Evolutionary conservation across 2,329 filamentous ascomycete genomes (phyloP).

Genomic region (Didymella segeticola): DNA sequence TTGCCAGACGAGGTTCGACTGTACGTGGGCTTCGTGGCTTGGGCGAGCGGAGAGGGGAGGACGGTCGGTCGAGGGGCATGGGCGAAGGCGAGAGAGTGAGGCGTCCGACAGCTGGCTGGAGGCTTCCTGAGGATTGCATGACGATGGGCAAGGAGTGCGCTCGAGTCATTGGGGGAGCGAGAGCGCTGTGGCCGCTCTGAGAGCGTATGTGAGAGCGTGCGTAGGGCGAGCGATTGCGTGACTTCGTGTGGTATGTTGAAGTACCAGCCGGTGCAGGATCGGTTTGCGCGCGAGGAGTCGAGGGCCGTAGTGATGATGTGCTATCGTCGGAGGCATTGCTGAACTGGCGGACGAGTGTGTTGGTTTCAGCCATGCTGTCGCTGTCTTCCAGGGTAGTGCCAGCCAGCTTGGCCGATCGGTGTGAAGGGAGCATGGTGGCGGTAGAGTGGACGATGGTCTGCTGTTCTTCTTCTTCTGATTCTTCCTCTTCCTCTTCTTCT

Average conservation of each 20-base stretch:
- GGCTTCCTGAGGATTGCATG: conserved; percentile 41
- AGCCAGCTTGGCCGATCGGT: conserved; percentile 1
- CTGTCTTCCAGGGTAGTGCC: conserved; percentile 8
- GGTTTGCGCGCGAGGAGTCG: conserved; percentile 48
- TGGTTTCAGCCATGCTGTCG: conserved; percentile 33
- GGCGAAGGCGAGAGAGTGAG: conserved; percentile 46
- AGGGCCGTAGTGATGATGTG: conserved; percentile 34
- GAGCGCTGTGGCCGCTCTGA: conserved; percentile 50
- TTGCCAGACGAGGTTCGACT: conserved; percentile 26
- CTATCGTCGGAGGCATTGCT: conserved; percentile 35
- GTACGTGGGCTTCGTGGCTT: conserved; percentile 49
- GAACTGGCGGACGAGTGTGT: conserved; percentile 31
- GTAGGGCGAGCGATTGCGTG: conserved; percentile 57
- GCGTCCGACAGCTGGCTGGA: conserved; percentile 33
- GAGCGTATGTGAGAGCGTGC: conserved; percentile 55
- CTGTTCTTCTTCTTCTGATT: conserved; percentile 1
- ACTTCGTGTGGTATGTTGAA: conserved; percentile 40
- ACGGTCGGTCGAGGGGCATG: conserved; percentile 40
- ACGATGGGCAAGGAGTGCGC: conserved; percentile 57
- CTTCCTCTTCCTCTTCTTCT: too few relatives aligned
- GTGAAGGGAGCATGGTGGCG: conserved; percentile 1
- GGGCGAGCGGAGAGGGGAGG: conserved; percentile 52
- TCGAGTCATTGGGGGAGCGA: conserved; percentile 56
- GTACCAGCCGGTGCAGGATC: conserved; percentile 42
- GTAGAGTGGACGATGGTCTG: conserved; percentile 7